Conservation (phyloP, 2,329 filamentous ascomycete genomes). For the Aspergillus fumigatiaffinis region DNA sequence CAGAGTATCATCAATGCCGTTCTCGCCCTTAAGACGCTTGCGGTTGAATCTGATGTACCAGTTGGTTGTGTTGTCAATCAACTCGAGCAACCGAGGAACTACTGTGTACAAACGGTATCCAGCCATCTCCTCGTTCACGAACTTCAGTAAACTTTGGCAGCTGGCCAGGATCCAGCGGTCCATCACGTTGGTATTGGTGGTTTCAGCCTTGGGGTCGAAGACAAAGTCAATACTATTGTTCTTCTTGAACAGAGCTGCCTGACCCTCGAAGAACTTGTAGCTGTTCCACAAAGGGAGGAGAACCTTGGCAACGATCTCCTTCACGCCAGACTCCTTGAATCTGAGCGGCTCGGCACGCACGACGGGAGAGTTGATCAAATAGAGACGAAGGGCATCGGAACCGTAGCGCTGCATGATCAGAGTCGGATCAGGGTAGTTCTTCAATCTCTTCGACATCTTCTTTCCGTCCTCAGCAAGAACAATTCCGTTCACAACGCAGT, state of each 20-base stretch:
- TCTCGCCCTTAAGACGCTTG: conserved; percentile 83
- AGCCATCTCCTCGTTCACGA: conserved; percentile 88
- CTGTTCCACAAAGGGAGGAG: conserved; percentile 91
- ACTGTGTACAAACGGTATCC: conserved; percentile 84
- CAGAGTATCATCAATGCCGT: conserved; percentile 77
- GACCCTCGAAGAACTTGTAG: conserved; percentile 93
- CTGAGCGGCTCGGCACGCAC: conserved; percentile 85
- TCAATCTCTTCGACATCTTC: conserved; percentile 97
- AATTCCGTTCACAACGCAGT: conserved; percentile 94
- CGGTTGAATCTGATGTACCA: conserved; percentile 98
- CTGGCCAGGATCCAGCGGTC: conserved; percentile 92
- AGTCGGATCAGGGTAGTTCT: conserved; percentile 89
- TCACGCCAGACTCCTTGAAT: conserved; percentile 89
- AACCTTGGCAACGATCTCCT: conserved; percentile 91
- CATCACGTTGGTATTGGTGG: conserved; percentile 84
- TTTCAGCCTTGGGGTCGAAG: conserved; percentile 72
- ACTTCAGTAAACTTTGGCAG: conserved; percentile 84
- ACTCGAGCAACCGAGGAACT: conserved; percentile 72
- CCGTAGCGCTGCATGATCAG: conserved; percentile 84
- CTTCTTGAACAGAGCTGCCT: conserved; percentile 83
- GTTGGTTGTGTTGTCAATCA: conserved; percentile 96
- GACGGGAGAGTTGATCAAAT: conserved; percentile 94
- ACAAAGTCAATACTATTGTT: conserved; percentile 70
- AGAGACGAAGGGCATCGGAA: conserved; percentile 87
- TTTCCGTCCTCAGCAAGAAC: conserved; percentile 92